phyloP scores from a whole-genome alignment of 768 basidiomycete species.

The Tricholoma hemisulphureum region DNA sequence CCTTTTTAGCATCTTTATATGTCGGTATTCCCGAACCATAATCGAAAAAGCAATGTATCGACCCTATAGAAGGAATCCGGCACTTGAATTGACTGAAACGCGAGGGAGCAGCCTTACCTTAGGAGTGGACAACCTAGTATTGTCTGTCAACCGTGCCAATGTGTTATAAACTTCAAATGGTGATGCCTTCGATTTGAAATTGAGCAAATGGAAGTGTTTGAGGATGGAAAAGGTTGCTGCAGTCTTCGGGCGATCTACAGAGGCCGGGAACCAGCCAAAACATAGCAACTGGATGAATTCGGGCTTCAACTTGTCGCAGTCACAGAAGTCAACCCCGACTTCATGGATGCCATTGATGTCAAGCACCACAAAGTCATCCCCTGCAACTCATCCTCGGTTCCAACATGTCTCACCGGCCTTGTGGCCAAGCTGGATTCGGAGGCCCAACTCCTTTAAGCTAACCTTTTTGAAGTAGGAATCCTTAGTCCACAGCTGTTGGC shows the following conservation, averaged over 20 bases:
- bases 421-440: constrained; percentile 5
- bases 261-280: constrained; percentile 17
- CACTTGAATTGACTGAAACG: not conserved
- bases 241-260: constrained; percentile 16
- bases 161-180: constrained; percentile 15
- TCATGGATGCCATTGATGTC: constrained; percentile 25
- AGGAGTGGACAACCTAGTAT: not conserved
- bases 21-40: constrained; percentile 17
- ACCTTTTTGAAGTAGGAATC: not conserved
- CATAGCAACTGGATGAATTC: constrained; percentile 19
- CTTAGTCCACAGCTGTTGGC: not conserved
- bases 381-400: constrained; percentile 24
- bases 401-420: constrained; percentile 7
- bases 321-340: constrained; percentile 22
- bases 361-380: constrained; percentile 18
- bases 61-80: constrained; percentile 1
- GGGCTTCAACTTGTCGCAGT: constrained; percentile 14
- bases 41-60: constrained; percentile 17
- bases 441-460: constrained; percentile 2
- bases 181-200: constrained; percentile 19
- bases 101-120: not conserved
- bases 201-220: constrained; percentile 17
- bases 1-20: constrained; percentile 24
- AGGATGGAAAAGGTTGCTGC: constrained; percentile 21
- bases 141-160: constrained; percentile 11